Evolutionary conservation across 106 monocot genomes (phyloP), one percentile per base, ranked within the genome.

Genomic region (Dioscorea alata): DNA sequence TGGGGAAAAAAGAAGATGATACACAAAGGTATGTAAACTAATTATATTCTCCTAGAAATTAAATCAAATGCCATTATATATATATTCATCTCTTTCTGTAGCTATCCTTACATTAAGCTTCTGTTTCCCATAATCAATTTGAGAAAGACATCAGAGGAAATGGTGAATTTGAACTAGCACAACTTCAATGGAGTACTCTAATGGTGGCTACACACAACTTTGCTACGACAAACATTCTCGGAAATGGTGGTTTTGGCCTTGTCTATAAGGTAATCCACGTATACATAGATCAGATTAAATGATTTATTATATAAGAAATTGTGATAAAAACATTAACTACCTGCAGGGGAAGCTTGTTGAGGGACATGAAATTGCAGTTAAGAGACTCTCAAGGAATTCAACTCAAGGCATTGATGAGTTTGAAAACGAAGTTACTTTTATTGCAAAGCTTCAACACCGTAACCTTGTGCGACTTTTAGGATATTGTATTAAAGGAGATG

Each of bases 241-340:
- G 80, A 20, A 66, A 75, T 56, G 80, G 80, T n/a, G 80, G 75
- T 14, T 80, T 80, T 49, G 80, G 74, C 31, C 66, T 70, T 0
- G 74, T 80, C 0, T 80, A 80, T 54, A 80, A 66, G 80, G 75
- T 80, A 79, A 42, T 42, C 28, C 28, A 28, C 1, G 2, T 28
- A 28, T 28, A 28, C 3, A 28, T 4, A 52, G 28, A 28, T 28
- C 28, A 28, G 28, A 28, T 28, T 28, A 28, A 28, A 28, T 28
- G 3, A 3, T 28, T 28, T 28, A 3, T 28, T 28, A 28, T 28
- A 28, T 28, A 28, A 28, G 28, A 28, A 28, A 1, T 28, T 28
- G 28, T 28, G 28, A 28, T 28, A 1, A 1, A 28, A 28, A 28
- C 28, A 28, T 28, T 1, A 28, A 28, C 18, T 56, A 19, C 10